Percentiles rank a stretch among this genome's conserved stretches.
Conservation (phyloP, 2,329 filamentous ascomycete genomes). For the Fusarium caatingaense region DNA sequence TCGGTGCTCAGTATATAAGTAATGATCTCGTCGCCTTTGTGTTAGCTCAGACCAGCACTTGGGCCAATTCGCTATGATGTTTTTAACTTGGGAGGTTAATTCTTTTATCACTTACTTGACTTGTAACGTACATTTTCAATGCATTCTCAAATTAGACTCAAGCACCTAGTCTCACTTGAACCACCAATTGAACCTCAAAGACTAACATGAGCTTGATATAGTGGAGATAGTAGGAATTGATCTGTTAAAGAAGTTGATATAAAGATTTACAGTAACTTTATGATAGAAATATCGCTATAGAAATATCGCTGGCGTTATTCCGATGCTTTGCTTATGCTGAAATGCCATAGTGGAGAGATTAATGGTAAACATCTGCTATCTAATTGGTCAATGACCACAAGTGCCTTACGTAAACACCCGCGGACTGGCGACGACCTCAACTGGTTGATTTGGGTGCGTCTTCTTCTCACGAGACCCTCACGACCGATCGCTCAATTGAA, state of each 20-base stretch:
- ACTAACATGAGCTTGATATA: background rate
- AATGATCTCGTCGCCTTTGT: background rate
- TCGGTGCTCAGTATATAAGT: background rate
- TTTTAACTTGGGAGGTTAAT: background rate
- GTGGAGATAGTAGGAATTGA: background rate
- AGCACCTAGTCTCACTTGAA: background rate
- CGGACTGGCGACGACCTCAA: conserved; percentile 47
- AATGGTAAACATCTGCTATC: conserved; percentile 34
- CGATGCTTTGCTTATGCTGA: background rate
- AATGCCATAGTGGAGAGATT: conserved; percentile 4
- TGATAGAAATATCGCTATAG: background rate
- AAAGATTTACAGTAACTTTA: background rate
- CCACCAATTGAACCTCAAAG: background rate
- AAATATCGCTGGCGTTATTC: background rate
- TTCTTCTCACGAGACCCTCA: conserved; percentile 42
- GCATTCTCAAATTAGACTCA: background rate
- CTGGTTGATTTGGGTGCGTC: conserved; percentile 39
- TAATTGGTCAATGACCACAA: conserved; percentile 40
- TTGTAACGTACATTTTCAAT: background rate
- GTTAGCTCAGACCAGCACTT: background rate
- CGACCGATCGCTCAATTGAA: conserved; percentile 51
- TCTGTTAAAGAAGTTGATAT: background rate
- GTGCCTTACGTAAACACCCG: conserved; percentile 48
- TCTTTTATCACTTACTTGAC: background rate
- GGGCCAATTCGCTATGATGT: accelerated